Base-by-base conservation (phyloP, 2,329 filamentous ascomycete genomes). In the Lachnum nothofagi region DNA sequence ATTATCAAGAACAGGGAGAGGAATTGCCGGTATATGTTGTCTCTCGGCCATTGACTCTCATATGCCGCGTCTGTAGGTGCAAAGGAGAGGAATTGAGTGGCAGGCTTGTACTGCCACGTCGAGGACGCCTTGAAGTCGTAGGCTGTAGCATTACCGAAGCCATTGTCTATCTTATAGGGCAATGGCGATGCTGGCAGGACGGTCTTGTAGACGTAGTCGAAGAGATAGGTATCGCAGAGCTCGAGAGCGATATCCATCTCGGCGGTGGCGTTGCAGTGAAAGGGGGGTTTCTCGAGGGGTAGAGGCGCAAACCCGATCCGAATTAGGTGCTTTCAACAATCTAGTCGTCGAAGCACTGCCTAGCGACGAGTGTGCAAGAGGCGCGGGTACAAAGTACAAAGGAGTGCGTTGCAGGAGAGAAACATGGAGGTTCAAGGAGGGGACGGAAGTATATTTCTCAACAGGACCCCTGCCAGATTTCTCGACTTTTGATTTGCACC, bases 241-340 rank as follows among this genome's bases (percentile, higher is more conserved):
- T 96, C 91, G 58, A 96, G 85, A 39, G 93, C 82, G 71, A 96
- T 82, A 76, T 97, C 91, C 91, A 97, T 96, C 68, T 66, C 74
- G 72, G 56, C 50, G 55, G 42, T 46, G 38, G 42, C 49, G 45
- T 9, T 19, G 17, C 17, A 10, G n/a, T 16, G n/a, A 19, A 19
- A 20, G 19, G 19, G 9, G 25, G 25, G 25, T 27, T 27, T 27
- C 25, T 27, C 25, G 12, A 27, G 12, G 12, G 12, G 25, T 27
- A 6, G 6, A 27, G 25, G 25, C n/a, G n/a, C n/a, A n/a, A 27
- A 27, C 12, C 25, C 6, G 12, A 27, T 6, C 6, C 25, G 25
- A 12, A 27, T 27, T 27, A 12, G 12, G 25, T 12, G 25, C 12
- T 27, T 27, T 12, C 25, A 27, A 27, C 25, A 27, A 12, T 27